Percentiles rank a stretch among this genome's conserved stretches.
Evolutionary conservation across 2,329 filamentous ascomycete genomes (phyloP).

Genomic region (Alternaria sp.): DNA sequence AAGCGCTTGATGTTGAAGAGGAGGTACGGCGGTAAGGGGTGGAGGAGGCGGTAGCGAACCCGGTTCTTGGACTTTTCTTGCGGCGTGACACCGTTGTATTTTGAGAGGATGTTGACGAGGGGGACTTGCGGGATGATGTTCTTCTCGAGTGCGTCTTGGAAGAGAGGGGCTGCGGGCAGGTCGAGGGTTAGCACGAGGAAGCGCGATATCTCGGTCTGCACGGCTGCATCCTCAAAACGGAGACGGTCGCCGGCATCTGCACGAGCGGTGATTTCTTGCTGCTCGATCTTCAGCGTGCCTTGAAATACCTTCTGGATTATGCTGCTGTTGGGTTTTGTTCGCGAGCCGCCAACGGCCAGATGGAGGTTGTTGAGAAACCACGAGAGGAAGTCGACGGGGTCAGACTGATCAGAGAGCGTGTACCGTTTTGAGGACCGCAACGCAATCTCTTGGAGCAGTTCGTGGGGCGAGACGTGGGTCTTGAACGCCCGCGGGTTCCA

Average conservation of each 20-base stretch:
- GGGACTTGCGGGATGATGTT: constrained; percentile 97
- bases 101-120: constrained; percentile 75
- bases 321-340: constrained; percentile 81
- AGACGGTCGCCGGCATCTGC: constrained; percentile 86
- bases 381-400: constrained; percentile 93
- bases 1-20: constrained; percentile 98
- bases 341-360: constrained; percentile 86
- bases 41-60: constrained; percentile 85
- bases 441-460: constrained; percentile 93
- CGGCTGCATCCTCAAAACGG: constrained; percentile 90
- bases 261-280: constrained; percentile 89
- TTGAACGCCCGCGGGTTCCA: constrained; percentile 98
- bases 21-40: constrained; percentile 89
- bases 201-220: constrained; percentile 76
- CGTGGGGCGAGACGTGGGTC: constrained; percentile 94
- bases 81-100: constrained; percentile 87
- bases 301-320: constrained; percentile 95
- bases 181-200: constrained; percentile 95
- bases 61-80: constrained; percentile 90
- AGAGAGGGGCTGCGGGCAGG: constrained; percentile 87
- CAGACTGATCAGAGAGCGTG: constrained; percentile 86
- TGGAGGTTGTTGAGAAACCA: constrained; percentile 99
- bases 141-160: constrained; percentile 91
- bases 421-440: constrained; percentile 91
- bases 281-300: constrained; percentile 88